Evolutionary conservation across 495 filamentous ascomycete genomes (phyloP).

Genomic region (Cercophora newfieldiana): DNA sequence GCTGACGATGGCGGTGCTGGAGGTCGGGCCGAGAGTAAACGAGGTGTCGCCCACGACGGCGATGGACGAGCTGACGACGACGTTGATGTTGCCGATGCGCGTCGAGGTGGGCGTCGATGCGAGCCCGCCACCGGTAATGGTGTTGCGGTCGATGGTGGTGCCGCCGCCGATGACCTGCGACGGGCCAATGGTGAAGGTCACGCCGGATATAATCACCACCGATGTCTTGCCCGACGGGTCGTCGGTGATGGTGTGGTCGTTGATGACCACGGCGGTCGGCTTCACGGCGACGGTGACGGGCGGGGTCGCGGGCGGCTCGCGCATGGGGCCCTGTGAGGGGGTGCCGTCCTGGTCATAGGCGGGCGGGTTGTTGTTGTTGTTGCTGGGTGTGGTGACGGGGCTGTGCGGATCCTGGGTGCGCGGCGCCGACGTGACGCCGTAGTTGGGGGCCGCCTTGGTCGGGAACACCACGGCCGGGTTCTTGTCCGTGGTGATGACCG

Average conservation of each 20-base stretch:
- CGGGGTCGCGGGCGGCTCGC: slow-evolving; percentile 19
- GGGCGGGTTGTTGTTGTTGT: slow-evolving; percentile 25
- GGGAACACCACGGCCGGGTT: slow-evolving; percentile 50
- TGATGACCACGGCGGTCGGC: slow-evolving; percentile 45
- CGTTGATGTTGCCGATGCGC: slow-evolving; percentile 39
- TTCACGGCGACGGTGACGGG: slow-evolving; percentile 42
- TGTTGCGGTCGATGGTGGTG: slow-evolving; percentile 40
- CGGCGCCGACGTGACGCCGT: slow-evolving; percentile 38
- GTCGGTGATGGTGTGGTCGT: slow-evolving; percentile 43
- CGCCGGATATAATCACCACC: slow-evolving; percentile 39
- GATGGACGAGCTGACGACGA: slow-evolving; percentile 42
- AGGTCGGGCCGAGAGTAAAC: slow-evolving; percentile 37
- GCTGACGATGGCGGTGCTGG: slow-evolving; percentile 23
- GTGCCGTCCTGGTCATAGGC: slow-evolving; percentile 29
- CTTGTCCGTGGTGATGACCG: slow-evolving; percentile 49
- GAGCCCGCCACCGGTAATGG: slow-evolving; percentile 26
- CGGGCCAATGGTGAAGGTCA: slow-evolving; percentile 47
- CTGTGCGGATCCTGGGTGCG: slow-evolving; percentile 27
- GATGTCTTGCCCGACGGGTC: slow-evolving; percentile 35
- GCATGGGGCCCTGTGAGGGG: slow-evolving; percentile 10
- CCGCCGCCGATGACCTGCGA: slow-evolving; percentile 42
- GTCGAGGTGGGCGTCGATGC: slow-evolving; percentile 39
- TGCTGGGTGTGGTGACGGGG: slow-evolving; percentile 19
- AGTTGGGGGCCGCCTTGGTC: slow-evolving; percentile 40
- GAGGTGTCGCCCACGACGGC: slow-evolving; percentile 50